Base-by-base conservation (phyloP, 2,329 filamentous ascomycete species). In the Phaeoacremonium minimum region DNA sequence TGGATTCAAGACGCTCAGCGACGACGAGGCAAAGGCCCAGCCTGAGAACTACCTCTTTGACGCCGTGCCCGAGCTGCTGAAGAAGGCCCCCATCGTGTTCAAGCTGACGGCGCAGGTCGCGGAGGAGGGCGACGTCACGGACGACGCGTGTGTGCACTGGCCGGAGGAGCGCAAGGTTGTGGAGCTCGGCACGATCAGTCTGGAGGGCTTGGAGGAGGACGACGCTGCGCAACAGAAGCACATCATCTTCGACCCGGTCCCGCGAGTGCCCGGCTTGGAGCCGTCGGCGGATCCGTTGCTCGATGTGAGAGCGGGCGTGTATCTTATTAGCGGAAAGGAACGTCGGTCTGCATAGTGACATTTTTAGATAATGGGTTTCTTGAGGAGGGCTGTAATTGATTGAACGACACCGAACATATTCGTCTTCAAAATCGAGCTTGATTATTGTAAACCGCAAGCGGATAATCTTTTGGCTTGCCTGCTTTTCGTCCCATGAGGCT, bases 201-300 rank as follows among this genome's bases (percentile, higher is more conserved):
- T 79, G 8, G 60, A 71, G 15, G 48, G 51, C 16, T 39, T 67
- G 8, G 49, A 64, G 17, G 50, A 55, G 15, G 56, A 62, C n/a
- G 56, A 62, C 26, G 60, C 67, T 36, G 57, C 55, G 37, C 55
- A 67, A 56, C 66, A 73, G 56, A 71, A 76, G 56, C 55, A 59
- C 19, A 58, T 73, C 28, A 79, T 80, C 43, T 78, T 75, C 44
- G 75, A 80, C 57, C 75, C 75, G 2, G 64, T 78, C 33, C 74
- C 75, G 5, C 58, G 74, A 36, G 64, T 78, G 3, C 55, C 69
- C 15, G 75, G 75, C 0, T 55, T 79, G 15, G 71, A 74, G 48
- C 44, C 64, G 5, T 71, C 65, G 41, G 69, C 57, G 15, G 75
- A 80, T 60, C 75, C 75, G 28, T 49, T 80, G 43, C 46, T 80